These are phyloP conservation scores for Entomortierella chlamydospora DNA, from an alignment of 192 early-diverging fungal genomes.

Conservation along the genomic window DNA sequence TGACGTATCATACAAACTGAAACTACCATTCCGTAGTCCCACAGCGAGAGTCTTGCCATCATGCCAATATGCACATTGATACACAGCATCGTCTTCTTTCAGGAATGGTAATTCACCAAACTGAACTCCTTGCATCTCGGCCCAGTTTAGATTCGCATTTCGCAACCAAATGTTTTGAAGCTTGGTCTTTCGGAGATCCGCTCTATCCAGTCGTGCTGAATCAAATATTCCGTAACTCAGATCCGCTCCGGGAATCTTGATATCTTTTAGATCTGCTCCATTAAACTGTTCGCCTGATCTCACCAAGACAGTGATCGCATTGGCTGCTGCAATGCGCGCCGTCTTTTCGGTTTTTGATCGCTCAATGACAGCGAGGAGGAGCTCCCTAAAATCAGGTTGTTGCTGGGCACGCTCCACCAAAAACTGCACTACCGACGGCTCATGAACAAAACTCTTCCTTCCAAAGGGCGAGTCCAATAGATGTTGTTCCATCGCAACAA, in stretches of 20 bases:
- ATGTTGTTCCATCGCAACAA: neutral
- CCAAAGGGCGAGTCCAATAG: neutral
- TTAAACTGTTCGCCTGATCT: neutral
- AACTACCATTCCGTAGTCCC: neutral
- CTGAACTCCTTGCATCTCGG: neutral
- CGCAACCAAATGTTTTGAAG: neutral
- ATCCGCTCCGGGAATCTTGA: slow-evolving; percentile 10
- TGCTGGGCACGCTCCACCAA: slow-evolving; percentile 1
- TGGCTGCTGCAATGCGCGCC: slow-evolving; percentile 22
- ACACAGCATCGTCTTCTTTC: neutral
- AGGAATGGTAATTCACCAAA: neutral
- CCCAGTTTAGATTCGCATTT: neutral
- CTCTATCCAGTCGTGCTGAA: neutral
- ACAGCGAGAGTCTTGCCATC: neutral
- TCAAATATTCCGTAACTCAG: slow-evolving; percentile 2
- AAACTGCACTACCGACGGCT: slow-evolving; percentile 13
- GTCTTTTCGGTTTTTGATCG: slow-evolving; percentile 10
- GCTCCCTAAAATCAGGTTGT: slow-evolving; percentile 8
- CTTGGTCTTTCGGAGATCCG: neutral
- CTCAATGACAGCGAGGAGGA: slow-evolving; percentile 5
- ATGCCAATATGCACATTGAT: neutral
- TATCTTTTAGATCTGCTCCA: neutral
- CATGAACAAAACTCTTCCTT: slow-evolving; percentile 6
- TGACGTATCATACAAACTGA: neutral
- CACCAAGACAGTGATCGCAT: slow-evolving; percentile 25